phyloP scores from a whole-genome alignment of 116 monocot genomes.

The Dioscorea cayenensis region DNA sequence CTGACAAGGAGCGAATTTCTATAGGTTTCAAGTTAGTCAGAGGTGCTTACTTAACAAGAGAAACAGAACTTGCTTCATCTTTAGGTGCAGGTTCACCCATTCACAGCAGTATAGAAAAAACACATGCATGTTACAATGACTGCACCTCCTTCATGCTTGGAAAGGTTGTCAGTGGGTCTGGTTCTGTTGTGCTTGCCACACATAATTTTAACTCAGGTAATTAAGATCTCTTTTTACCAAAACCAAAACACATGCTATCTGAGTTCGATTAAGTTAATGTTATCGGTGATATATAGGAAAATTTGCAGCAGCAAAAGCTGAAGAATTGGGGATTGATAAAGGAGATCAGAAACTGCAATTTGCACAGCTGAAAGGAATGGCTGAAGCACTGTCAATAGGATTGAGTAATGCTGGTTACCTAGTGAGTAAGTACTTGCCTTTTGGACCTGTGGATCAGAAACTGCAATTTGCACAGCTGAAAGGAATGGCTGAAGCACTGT shows the following conservation, averaged over 20 bases:
- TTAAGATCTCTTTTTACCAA: neutral
- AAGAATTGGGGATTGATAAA: slow-evolving; percentile 60
- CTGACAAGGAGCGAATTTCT: slow-evolving; percentile 38
- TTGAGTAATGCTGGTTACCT: slow-evolving; percentile 81
- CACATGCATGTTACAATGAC: slow-evolving; percentile 67
- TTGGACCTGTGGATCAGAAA: slow-evolving; percentile 78
- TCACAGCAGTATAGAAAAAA: slow-evolving; percentile 50
- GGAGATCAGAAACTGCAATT: slow-evolving; percentile 61
- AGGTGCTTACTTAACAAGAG: slow-evolving; percentile 86
- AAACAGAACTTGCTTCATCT: slow-evolving; percentile 36
- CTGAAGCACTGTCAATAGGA: slow-evolving; percentile 69
- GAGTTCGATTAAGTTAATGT: neutral
- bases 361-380: slow-evolving; percentile 96
- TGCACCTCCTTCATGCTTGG: slow-evolving; percentile 70
- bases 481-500: too few species aligned
- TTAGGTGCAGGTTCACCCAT: slow-evolving; percentile 59
- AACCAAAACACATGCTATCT: neutral
- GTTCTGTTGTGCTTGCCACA: slow-evolving; percentile 67
- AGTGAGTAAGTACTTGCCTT: slow-evolving; percentile 90
- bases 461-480: too few species aligned
- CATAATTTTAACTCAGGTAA: slow-evolving; percentile 87
- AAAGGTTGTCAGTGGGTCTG: slow-evolving; percentile 38
- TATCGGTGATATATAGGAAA: slow-evolving; percentile 37
- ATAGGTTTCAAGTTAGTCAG: slow-evolving; percentile 84
- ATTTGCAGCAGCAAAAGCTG: slow-evolving; percentile 52